Evolutionary conservation across 1,284 basidiomycete species (phyloP).

Genomic region (Phaffia rhodozyma): DNA sequence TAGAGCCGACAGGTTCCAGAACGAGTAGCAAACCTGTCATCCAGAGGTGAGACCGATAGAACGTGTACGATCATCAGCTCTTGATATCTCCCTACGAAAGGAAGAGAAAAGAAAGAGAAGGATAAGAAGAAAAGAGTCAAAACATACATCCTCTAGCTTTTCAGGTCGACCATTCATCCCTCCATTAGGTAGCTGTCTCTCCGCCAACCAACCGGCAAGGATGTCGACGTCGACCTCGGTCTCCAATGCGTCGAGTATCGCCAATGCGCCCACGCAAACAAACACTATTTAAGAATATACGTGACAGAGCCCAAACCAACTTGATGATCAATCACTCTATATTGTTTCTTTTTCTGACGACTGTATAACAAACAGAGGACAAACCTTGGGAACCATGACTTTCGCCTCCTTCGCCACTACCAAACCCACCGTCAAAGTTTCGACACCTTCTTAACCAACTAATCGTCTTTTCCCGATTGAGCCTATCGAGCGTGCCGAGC

Average conservation of each 20-base stretch:
- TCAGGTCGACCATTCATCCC: conserved; percentile 92
- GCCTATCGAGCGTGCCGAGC: conserved; percentile 50
- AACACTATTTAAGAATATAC: conserved; percentile 50
- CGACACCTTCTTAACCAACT: conserved; percentile 62
- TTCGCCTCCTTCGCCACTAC: conserved; percentile 69
- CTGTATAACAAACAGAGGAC: conserved; percentile 21
- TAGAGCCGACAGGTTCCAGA: conserved; percentile 86
- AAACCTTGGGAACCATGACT: conserved; percentile 83
- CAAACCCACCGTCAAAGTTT: conserved; percentile 96
- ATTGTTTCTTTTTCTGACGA: neutral
- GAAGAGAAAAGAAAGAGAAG: neutral
- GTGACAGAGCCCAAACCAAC: neutral
- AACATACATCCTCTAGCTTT: conserved; percentile 85
- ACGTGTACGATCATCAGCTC: neutral
- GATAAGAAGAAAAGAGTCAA: neutral
- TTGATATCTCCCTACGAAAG: neutral
- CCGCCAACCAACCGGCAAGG: conserved; percentile 82
- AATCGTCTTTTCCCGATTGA: conserved; percentile 53
- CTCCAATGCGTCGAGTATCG: conserved; percentile 72
- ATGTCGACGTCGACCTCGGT: conserved; percentile 55
- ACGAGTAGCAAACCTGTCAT: conserved; percentile 83
- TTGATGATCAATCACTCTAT: conserved; percentile 1
- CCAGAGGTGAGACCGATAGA: neutral
- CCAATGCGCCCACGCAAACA: conserved; percentile 74
- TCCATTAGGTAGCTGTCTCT: conserved; percentile 83